phyloP scores from a whole-genome alignment of 805 yeast species.

The Metschnikowia kunwiensis region DNA sequence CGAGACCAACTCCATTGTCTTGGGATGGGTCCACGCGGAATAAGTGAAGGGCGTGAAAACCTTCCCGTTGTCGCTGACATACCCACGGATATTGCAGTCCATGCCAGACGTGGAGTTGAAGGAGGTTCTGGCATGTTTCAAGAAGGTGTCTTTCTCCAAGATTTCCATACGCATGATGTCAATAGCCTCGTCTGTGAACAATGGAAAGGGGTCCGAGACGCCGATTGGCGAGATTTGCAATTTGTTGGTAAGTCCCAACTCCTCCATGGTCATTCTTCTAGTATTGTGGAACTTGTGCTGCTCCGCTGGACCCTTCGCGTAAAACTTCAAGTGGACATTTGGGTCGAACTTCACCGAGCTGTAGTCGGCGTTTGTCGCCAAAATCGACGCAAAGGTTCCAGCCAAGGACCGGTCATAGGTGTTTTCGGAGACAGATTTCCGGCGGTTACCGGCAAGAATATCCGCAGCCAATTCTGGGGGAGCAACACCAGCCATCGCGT shows the following conservation, averaged over 20 bases:
- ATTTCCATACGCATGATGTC: conserved; percentile 57
- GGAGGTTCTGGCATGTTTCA: conserved; percentile 42
- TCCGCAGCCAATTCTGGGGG: conserved; percentile 30
- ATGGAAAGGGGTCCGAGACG: conserved; percentile 57
- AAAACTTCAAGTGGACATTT: conserved; percentile 29
- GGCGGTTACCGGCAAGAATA: conserved; percentile 36
- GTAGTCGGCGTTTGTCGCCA: conserved; percentile 6
- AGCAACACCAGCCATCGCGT: conserved; percentile 5
- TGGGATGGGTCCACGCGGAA: conserved; percentile 59
- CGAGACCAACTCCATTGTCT: conserved; percentile 49
- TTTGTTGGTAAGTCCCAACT: conserved; percentile 44
- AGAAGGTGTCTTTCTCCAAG: conserved; percentile 44
- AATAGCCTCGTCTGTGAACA: conserved; percentile 59
- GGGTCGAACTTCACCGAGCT: conserved; percentile 32
- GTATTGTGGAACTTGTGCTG: conserved; percentile 37
- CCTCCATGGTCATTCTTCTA: conserved; percentile 43
- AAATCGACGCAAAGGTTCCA: conserved; percentile 10
- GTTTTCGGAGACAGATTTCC: conserved; percentile 31
- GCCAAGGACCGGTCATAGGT: conserved; percentile 23
- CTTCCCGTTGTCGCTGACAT: conserved; percentile 33
- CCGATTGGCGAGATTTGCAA: conserved; percentile 54
- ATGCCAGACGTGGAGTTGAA: conserved; percentile 46
- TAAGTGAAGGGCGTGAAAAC: conserved; percentile 48
- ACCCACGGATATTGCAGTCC: conserved; percentile 52
- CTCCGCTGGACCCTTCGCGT: conserved; percentile 30